Conservation (phyloP, 1,284 basidiomycete species). For the Leccinum subrobustum region DNA sequence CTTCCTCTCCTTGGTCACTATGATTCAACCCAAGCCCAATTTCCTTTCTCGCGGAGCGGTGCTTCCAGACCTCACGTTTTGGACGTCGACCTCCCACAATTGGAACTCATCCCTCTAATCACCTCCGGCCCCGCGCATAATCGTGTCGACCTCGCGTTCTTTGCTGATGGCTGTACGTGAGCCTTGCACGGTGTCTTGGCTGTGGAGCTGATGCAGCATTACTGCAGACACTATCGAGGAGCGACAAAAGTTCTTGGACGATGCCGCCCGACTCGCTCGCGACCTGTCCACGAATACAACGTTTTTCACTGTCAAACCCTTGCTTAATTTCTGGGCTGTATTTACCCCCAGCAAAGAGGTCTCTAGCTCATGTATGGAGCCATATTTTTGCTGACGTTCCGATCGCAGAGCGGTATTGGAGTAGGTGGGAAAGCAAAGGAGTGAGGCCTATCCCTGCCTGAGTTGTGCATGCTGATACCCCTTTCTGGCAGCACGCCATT, state of each 20-base stretch:
- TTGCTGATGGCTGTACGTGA: constrained; percentile 78
- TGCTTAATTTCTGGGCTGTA: constrained; percentile 83
- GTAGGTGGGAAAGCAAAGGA: constrained; percentile 66
- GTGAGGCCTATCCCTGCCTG: constrained; percentile 34
- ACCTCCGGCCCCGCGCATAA: constrained; percentile 63
- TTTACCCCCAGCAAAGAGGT: constrained; percentile 76
- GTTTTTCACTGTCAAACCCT: constrained; percentile 71
- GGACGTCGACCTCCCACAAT: constrained; percentile 36
- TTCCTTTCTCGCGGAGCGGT: constrained; percentile 8
- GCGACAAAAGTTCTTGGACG: constrained; percentile 63
- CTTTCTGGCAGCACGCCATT: constrained; percentile 58
- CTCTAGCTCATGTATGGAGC: not conserved
- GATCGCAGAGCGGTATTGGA: constrained; percentile 70
- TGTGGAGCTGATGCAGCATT: not conserved
- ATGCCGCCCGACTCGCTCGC: constrained; percentile 63
- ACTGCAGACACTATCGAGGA: constrained; percentile 59
- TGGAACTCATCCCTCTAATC: constrained; percentile 59
- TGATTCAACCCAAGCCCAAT: not conserved
- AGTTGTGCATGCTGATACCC: constrained; percentile 4
- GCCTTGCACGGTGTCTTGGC: not conserved
- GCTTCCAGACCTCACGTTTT: not conserved
- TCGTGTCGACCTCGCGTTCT: constrained; percentile 77
- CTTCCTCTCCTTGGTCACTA: not conserved
- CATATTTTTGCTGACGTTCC: constrained; percentile 1
- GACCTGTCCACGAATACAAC: constrained; percentile 76